These are phyloP conservation scores for Mycena indigotica DNA, from an alignment of 768 basidiomycete species.

Conservation along the genomic window DNA sequence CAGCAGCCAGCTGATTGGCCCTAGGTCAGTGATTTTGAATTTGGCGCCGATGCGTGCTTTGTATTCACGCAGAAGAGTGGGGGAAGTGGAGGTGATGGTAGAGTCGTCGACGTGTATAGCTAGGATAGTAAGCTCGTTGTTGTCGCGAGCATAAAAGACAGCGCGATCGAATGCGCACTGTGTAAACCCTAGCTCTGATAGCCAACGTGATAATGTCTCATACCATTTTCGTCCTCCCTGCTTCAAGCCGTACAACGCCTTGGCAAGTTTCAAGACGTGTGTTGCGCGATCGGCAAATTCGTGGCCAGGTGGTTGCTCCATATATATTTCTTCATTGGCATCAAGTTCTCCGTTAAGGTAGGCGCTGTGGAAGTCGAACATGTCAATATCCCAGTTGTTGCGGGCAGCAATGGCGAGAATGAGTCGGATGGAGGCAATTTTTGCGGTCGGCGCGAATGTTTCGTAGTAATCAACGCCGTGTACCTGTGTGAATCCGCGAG, in stretches of 20 bases:
- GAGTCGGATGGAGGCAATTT: conserved; percentile 21
- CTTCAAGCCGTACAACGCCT: conserved; percentile 10
- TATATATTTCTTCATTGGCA: conserved; percentile 26
- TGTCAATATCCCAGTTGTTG: conserved; percentile 1
- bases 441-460: conserved; percentile 27
- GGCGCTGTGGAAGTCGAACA: conserved; percentile 13
- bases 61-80: conserved; percentile 14
- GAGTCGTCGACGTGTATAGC: conserved; percentile 24
- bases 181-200: conserved; percentile 4
- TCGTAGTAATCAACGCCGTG: conserved; percentile 40
- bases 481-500: conserved; percentile 41
- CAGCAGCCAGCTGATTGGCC: conserved; percentile 28
- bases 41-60: background rate
- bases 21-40: conserved; percentile 26
- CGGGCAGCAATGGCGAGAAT: conserved; percentile 21
- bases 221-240: conserved; percentile 34
- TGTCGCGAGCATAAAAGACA: conserved; percentile 8
- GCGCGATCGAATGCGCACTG: conserved; percentile 9
- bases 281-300: conserved; percentile 39
- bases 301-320: conserved; percentile 25
- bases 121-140: conserved; percentile 3
- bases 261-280: background rate
- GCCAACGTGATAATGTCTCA: conserved; percentile 12
- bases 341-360: conserved; percentile 28
- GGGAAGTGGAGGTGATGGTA: conserved; percentile 21